A percentile compares a stretch with the other conserved stretches of the same genome.
Conservation (phyloP, 768 basidiomycete genomes). For the Russula emetica region DNA sequence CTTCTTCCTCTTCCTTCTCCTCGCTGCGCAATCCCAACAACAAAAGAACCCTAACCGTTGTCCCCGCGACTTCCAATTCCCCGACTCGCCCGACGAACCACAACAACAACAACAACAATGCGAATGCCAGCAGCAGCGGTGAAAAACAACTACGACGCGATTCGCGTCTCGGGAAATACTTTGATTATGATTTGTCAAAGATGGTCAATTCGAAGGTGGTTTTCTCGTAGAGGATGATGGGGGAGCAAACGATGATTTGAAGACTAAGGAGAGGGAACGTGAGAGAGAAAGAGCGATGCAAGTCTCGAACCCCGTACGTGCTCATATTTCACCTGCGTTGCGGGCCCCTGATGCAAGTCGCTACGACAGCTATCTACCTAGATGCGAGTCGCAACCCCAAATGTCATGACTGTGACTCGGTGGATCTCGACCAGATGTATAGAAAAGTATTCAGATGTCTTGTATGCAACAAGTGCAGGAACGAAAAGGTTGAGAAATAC, state of each 20-base stretch:
- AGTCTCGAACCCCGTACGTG: constrained; percentile 68
- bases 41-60: constrained; percentile 64
- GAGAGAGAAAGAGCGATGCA: constrained; percentile 75
- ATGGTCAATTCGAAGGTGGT: constrained; percentile 95
- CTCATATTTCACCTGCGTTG: background rate
- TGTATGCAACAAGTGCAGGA: constrained; percentile 89
- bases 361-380: constrained; percentile 62
- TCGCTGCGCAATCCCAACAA: constrained; percentile 59
- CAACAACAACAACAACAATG: too few species aligned
- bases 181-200: constrained; percentile 95
- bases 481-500: constrained; percentile 86
- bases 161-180: constrained; percentile 82
- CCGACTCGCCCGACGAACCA: constrained; percentile 49
- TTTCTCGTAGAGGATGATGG: constrained; percentile 89
- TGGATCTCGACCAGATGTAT: constrained; percentile 83
- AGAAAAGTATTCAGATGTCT: constrained; percentile 77
- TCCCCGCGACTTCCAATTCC: constrained; percentile 54
- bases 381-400: constrained; percentile 74
- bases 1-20: constrained; percentile 51
- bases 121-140: constrained; percentile 42
- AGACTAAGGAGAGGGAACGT: constrained; percentile 73
- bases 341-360: constrained; percentile 3
- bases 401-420: constrained; percentile 80
- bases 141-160: constrained; percentile 63
- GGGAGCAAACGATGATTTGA: constrained; percentile 69